Evolutionary conservation across 2,329 filamentous ascomycete species (phyloP), one percentile per base, ranked within the genome.

Genomic region (Calonectria henricotiae): DNA sequence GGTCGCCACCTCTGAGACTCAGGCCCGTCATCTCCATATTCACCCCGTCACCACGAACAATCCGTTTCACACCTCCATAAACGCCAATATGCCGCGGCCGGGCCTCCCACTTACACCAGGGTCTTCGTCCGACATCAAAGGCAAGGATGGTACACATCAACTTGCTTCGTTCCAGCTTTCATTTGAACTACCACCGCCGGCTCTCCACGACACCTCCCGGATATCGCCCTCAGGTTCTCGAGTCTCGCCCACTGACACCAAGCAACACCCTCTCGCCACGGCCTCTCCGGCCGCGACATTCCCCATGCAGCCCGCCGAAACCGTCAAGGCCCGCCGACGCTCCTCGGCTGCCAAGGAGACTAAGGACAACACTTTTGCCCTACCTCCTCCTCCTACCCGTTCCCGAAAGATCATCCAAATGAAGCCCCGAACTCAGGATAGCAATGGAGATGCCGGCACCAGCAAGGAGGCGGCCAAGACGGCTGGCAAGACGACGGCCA

Each of bases 361-460:
- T 68, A 85, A 86, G 67, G 91, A 90, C 74, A 89, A 91, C 75
- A 85, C 88, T 58, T 97, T 98, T 81, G 89, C 93, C 11, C 89
- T 99, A 17, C 96, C 96, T 23, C 96, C 96, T 11, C 96, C 96
- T 17, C 96, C 96, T 0, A 98, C 95, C 3, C 89, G 96, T 72
- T 94, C 94, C 47, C 92, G 96, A 78, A 98, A 97, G 85, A 98
- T 99, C 80, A 98, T 98, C 69, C 96, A 98, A 84, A 98, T 98
- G 95, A 98, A 97, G 83, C 96, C 89, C 20, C 83, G 85, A 30
- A 77, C 82, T 35, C 84, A 89, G 74, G 79, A 85, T 70, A 79
- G 83, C 65, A 74, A 80, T 41, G 72, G 74, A 25, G 70, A 72
- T 72, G 62, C 68, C 54, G 64, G 75, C 30, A 65, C 78, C 17